Base-by-base conservation (phyloP, 768 basidiomycete genomes). In the Lactarius hengduanensis region DNA sequence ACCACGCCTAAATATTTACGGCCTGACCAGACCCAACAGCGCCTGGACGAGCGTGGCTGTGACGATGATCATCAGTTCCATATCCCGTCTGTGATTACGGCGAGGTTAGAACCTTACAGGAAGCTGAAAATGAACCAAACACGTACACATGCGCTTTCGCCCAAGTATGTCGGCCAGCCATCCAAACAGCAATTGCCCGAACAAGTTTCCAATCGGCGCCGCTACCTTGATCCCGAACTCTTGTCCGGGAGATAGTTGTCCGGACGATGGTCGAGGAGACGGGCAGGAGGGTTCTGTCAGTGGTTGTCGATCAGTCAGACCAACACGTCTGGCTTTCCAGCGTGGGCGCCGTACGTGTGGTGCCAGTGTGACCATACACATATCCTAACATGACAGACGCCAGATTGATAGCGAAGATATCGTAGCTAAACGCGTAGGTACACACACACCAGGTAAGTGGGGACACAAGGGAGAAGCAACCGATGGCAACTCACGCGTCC, bases 331-430 rank as follows among this genome's bases (percentile, higher is more conserved):
- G 9, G 11, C 10, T 26, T 62, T 55, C 13, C 53, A 15, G 18
- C 4, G 50, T 20, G 9, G 32, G n/a, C 6, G 26, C 4, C 41
- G 11, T 28, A 67, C 66, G 72, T 36, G 20, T n/a, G 30, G 62
- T 10, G 32, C 8, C 32, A 9, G 4, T 73, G 32, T 74, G 63
- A 45, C 86, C 85, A 61, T 95, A 95, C 63, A 94, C 87, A 72
- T 88, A 90, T 32, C 89, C 91, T 61, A 96, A 77, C 91, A 96
- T 94, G 0, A 81, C 80, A 0, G 90, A 85, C 0, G 86, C 92
- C 43, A 95, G 88, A 75, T 88, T 92, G 78, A 96, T 96, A 6
- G 92, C 90, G 72, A 95, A 97, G 61, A 96, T 88, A 69, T 94
- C 92, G 73, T 92, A 92, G 62, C 84, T 85, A 62, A 11, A 30